Evolutionary conservation across 2,329 filamentous ascomycete species (phyloP), one percentile per base, ranked within the genome.

Genomic region (Stachybotrys chartarum): DNA sequence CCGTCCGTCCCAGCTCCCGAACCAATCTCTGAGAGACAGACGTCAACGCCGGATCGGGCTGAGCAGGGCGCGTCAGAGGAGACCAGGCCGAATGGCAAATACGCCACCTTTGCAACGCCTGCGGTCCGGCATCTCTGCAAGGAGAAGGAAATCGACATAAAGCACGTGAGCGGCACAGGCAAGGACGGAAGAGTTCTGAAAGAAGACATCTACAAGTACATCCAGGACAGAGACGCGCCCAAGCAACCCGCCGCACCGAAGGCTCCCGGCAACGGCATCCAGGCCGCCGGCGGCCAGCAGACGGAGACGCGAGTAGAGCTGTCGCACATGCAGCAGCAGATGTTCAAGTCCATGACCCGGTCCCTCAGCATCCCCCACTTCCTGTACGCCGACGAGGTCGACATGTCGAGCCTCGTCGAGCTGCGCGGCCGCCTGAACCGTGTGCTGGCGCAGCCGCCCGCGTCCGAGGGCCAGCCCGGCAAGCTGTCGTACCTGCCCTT

Each of bases 301-400:
- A 75, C 75, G 54, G 94, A 97, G 71, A 88, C 85, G 8, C 72
- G 78, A 2, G 78, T 87, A 35, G 76, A 82, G 56, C 77, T 99
- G 58, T 90, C 90, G 12, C 86, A 86, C 44, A 88, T 90, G 14
- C 93, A 97, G 74, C 80, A 83, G 44, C 88, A 91, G 68, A 99
- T 99, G 94, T 97, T 96, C 84, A 97, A 95, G 76, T 82, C 86
- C 57, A 99, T 99, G 94, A 97, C 93, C 14, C 85, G 85, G 56
- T 97, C 93, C 3, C 81, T 99, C 59, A 83, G 74, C 52, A 97
- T 97, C 64, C 94, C 94, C 0, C 94, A 97, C 73, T 97, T 99
- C 74, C 83, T 97, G 58, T 99, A 96, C 75, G 88, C 91, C 45
- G 91, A 96, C 72, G 90, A 93, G 68, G 78, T 96, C 52, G 88